phyloP scores from a whole-genome alignment of 805 yeast genomes.

The Ogataea zsoltii region DNA sequence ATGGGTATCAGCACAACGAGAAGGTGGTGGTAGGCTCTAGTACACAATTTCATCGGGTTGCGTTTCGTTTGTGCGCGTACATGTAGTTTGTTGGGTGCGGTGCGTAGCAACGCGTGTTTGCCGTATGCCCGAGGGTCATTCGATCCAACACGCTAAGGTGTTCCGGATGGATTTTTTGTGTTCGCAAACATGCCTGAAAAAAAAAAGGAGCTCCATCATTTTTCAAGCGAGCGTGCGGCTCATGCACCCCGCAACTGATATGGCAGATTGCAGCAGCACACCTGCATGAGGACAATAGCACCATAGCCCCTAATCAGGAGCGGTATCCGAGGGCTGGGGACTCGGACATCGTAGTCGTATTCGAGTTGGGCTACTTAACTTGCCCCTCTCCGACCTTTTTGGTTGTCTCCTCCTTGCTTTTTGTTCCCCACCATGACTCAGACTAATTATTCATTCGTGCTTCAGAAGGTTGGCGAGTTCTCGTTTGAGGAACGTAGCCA shows the following conservation, averaged over 20 bases:
- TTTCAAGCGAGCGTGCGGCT: neutral
- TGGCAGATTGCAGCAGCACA: too few relatives aligned
- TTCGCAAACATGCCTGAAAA: neutral
- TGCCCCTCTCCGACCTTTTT: constrained; percentile 1
- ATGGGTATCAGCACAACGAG: too few relatives aligned
- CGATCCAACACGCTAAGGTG: too few relatives aligned
- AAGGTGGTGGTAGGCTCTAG: too few relatives aligned
- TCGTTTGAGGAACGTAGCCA: constrained; percentile 26
- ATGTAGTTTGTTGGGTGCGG: too few relatives aligned
- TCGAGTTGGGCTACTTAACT: neutral
- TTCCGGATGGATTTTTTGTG: too few relatives aligned
- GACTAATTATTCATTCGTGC: constrained; percentile 11
- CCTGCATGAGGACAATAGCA: neutral
- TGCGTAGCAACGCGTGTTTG: too few relatives aligned
- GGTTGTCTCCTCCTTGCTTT: neutral
- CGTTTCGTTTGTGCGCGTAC: too few relatives aligned
- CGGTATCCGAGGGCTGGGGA: neutral
- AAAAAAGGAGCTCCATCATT: too few relatives aligned
- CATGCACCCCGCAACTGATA: neutral
- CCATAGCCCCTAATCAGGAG: neutral
- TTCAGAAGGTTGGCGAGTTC: constrained; percentile 15
- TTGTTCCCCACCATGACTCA: neutral
- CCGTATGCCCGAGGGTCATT: too few relatives aligned
- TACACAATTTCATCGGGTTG: too few relatives aligned
- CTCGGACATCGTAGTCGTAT: neutral